A percentile compares a stretch with the other conserved stretches of the same genome.
These are phyloP conservation scores for Fraxinus floribunda DNA, from an alignment of 305 asterid genomes.

Conservation along the genomic window DNA sequence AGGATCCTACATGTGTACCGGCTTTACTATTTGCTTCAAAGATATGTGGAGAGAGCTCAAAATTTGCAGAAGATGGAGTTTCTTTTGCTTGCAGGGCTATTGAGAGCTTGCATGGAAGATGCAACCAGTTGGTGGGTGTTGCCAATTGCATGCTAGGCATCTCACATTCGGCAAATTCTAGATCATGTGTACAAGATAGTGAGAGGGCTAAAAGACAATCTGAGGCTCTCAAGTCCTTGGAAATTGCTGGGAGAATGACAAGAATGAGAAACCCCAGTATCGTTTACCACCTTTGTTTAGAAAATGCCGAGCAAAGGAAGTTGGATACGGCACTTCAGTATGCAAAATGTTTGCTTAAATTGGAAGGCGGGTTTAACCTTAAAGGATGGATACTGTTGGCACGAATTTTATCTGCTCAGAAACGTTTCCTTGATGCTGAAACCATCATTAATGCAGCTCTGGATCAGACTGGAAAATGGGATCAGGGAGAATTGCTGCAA, in stretches of 20 bases:
- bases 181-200: slow-evolving; percentile 39
- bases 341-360: slow-evolving; percentile 52
- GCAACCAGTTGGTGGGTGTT: slow-evolving; percentile 57
- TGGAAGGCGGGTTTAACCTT: slow-evolving; percentile 70
- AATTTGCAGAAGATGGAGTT: slow-evolving; percentile 55
- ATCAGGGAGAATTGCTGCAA: slow-evolving; percentile 73
- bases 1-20: slow-evolving; percentile 38
- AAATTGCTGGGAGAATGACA: slow-evolving; percentile 65
- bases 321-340: slow-evolving; percentile 64
- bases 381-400: slow-evolving; percentile 71
- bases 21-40: slow-evolving; percentile 68
- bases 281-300: slow-evolving; percentile 66
- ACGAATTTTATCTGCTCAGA: slow-evolving; percentile 80
- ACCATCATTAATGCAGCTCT: slow-evolving; percentile 59
- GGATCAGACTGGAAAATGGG: slow-evolving; percentile 88
- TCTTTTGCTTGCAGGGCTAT: slow-evolving; percentile 60
- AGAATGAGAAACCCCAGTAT: slow-evolving; percentile 55
- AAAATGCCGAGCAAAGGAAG: slow-evolving; percentile 88
- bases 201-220: slow-evolving; percentile 57
- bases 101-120: slow-evolving; percentile 46
- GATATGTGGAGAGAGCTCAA: slow-evolving; percentile 50
- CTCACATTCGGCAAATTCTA: slow-evolving; percentile 55
- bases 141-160: slow-evolving; percentile 66
- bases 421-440: slow-evolving; percentile 64
- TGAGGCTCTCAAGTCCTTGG: slow-evolving; percentile 65